Evolutionary conservation across 2,329 filamentous ascomycete genomes (phyloP), one percentile per base, ranked within the genome.

Genomic region (Cladophialophora carrionii): DNA sequence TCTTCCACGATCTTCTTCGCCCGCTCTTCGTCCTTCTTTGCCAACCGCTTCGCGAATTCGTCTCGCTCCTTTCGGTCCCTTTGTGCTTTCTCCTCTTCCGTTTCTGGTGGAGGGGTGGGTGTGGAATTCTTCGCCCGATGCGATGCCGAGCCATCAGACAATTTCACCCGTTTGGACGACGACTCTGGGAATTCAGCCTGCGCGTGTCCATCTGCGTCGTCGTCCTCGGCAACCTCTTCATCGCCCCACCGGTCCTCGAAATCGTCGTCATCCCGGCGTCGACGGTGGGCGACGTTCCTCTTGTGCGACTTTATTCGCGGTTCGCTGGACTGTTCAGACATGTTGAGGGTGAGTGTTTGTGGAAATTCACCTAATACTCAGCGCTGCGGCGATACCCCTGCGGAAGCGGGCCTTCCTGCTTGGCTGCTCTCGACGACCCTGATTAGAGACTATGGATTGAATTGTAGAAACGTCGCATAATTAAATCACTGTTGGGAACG

Each of bases 241-340:
- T 95, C 91, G 0, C 88, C 91, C 91, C 92, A 96, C 61, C 90
- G 82, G 73, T 92, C 89, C 55, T 92, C 89, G 69, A 89, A 88
- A 29, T 51, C 48, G 68, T 90, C 85, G 34, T 78, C 82, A 41
- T 75, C 71, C 37, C 61, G 66, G 9, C 64, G 66, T 31, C 68
- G 61, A 51, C 68, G 64, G 58, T 69, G 62, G 3, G 62, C 53
- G 8, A 57, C 62, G 52, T 62, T 61, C 37, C 67, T 63, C 54
- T 66, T 68, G 46, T 68, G 58, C 41, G 67, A 55, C 43, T 61
- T 68, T 43, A 58, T 65, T 14, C 51, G 67, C 29, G 61, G 54
- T 61, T 65, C 66, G 61, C 56, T 65, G 54, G 63, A 65, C 22
- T 63, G 63, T 66, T 68, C 66, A 59, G 66, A 66, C 66, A 68